Evolutionary conservation across 441 rosid species (phyloP), one percentile per base, ranked within the genome.

Genomic region (California macrophylla): DNA sequence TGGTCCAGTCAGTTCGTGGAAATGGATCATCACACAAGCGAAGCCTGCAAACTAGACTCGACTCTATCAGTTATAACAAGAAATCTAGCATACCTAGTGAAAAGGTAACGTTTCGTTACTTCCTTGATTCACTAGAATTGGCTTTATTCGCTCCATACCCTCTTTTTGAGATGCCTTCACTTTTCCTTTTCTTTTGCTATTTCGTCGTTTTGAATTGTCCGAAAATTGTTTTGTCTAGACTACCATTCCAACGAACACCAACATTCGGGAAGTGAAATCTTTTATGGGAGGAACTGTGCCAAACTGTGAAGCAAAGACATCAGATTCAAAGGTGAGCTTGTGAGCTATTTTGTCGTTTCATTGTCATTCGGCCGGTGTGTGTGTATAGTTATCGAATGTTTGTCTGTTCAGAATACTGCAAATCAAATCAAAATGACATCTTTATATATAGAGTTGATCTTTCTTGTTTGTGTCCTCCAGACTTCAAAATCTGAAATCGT

Each of bases 61-160:
- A 78, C 66, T 40, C 71, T 45, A 67, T 80, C 26, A 69, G 68
- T 79, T 74, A 81, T 45, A 80, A 71, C 77, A 80, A 40, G 82
- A 88, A 80, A 72, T 71, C 34, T 68, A 69, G 79, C 80, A 26
- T 75, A 71, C 73, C 82, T 68, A 74, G 75, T 71, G 83, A 84
- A 73, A 85, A 83, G 97, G 98, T 89, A 23, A 80, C 69, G 21
- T 29, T 38, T 16, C 63, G 23, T 29, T 58, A 23, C 61, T 71
- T 69, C 73, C 61, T 64, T 68, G 52, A 10, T 67, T 2, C 32
- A 2, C 20, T 25, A 8, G 3, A 30, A 15, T 45, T 29, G 15
- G 74, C 56, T 64, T 64, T 29, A 34, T 69, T 66, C 18, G 52
- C 29, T 18, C 6, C 47, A 54, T 61, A 25, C 20, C 63, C 6